These are phyloP conservation scores for Neurospora pannonica DNA, from an alignment of 495 filamentous ascomycete genomes.

Conservation along the genomic window DNA sequence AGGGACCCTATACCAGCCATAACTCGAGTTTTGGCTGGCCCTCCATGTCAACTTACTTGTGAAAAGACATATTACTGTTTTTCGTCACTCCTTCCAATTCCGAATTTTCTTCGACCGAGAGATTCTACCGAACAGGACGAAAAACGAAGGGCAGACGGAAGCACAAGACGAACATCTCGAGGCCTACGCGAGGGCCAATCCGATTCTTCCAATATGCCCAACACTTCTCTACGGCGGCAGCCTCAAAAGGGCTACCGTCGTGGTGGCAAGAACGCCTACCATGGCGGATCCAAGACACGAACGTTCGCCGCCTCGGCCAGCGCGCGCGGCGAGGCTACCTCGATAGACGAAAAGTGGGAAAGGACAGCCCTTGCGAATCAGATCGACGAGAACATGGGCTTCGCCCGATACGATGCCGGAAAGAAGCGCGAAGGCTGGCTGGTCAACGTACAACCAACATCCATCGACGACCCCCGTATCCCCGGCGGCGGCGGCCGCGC, in stretches of 20 bases:
- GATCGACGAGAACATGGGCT: conserved; percentile 93
- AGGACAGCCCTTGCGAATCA: conserved; percentile 70
- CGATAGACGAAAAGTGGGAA: conserved; percentile 76
- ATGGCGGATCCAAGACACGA: conserved; percentile 40
- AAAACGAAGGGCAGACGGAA: neutral
- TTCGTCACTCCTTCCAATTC: neutral
- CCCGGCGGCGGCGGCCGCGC: conserved; percentile 68
- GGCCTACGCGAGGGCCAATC: neutral
- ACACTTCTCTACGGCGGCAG: conserved; percentile 32
- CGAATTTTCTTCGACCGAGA: neutral
- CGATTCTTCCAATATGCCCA: conserved; percentile 27
- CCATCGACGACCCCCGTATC: conserved; percentile 73
- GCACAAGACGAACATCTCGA: neutral
- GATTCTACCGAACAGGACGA: neutral
- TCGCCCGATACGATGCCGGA: conserved; percentile 84
- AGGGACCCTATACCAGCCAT: neutral
- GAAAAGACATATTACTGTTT: neutral
- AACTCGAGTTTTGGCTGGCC: neutral
- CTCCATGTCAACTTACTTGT: neutral
- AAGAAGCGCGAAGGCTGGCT: conserved; percentile 85
- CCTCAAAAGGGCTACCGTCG: conserved; percentile 45
- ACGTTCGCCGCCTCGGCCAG: conserved; percentile 71
- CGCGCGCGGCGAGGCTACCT: conserved; percentile 71
- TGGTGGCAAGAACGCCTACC: conserved; percentile 46
- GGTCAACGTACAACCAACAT: conserved; percentile 86